Base-by-base conservation (phyloP, 129 eudicot species). In the Helichrysum umbraculigerum region DNA sequence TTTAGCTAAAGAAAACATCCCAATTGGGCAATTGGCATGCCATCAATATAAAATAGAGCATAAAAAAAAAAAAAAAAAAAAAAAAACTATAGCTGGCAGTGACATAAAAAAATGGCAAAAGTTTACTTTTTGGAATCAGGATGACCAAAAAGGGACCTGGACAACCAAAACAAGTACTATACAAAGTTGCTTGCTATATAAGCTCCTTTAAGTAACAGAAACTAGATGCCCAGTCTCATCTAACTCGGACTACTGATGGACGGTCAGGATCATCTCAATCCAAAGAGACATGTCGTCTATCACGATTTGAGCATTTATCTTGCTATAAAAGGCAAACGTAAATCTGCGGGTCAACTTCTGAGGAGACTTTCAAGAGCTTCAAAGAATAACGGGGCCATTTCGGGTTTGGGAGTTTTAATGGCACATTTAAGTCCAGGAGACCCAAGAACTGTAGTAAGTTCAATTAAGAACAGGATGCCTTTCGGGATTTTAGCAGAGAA, bases 131-230 rank as follows among this genome's bases (percentile, higher is more conserved):
- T 44, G 52, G 35, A 22, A 25, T 47, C 61, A 33, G 73, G 32
- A 41, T 42, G 35, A 68, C 69, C 41, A 64, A 64, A 33, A 64
- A n/a, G 14, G 42, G 50, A 69, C 74, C 17, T 42, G 39, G 50
- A 47, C 41, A 70, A 71, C 65, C 65, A 52, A 71, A 54, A 52
- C 42, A 71, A 28, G 10, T 30, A n/a, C n/a, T n/a, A 33, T 11
- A 33, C 65, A 52, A 50, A 52, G n/a, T 71, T 52, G 75, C 50
- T 52, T 70, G 44, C n/a, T 29, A 71, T 6, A 50, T 70, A 47
- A 70, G 7, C 16, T 50, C 16, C 28, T 44, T 29, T 32, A 15
- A 15, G 22, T 6, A 65, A 33, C 70, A 63, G 5, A 41, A 16
- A 37, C 22, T 66, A 32, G 47, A 19, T 7, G 34, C 51, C 12